A percentile compares a stretch with the other conserved stretches of the same genome.
phyloP scores from a whole-genome alignment of 2,329 filamentous ascomycete species.

The Colletotrichum somersetense region DNA sequence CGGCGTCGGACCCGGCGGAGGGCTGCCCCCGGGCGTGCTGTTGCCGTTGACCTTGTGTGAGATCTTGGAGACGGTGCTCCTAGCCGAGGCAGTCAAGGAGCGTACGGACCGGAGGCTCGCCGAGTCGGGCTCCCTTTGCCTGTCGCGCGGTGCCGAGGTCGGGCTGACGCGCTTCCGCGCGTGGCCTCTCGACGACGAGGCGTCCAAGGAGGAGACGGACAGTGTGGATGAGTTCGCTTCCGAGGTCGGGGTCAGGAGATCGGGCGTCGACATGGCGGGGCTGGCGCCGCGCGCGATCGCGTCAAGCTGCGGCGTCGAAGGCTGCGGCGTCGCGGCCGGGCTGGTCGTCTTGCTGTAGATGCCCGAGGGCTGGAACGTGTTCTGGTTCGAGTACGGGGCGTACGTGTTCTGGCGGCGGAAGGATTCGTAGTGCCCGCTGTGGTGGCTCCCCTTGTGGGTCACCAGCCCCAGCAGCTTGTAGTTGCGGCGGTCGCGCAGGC shows the following conservation, averaged over 20 bases:
- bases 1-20: slow-evolving; percentile 42
- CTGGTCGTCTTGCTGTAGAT: slow-evolving; percentile 76
- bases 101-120: slow-evolving; percentile 68
- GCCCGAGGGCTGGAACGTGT: slow-evolving; percentile 80
- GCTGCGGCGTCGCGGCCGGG: slow-evolving; percentile 62
- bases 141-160: slow-evolving; percentile 47
- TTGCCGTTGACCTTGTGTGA: slow-evolving; percentile 48
- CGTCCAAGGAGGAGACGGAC: slow-evolving; percentile 53
- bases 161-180: slow-evolving; percentile 30
- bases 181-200: slow-evolving; percentile 43
- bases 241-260: slow-evolving; percentile 58
- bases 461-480: slow-evolving; percentile 91
- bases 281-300: slow-evolving; percentile 54
- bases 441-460: slow-evolving; percentile 94
- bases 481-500: slow-evolving; percentile 79
- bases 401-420: slow-evolving; percentile 85
- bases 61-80: slow-evolving; percentile 65
- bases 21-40: slow-evolving; percentile 41
- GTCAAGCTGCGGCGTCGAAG: slow-evolving; percentile 61
- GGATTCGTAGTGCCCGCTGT: slow-evolving; percentile 97
- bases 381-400: slow-evolving; percentile 84
- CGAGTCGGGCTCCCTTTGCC: slow-evolving; percentile 61
- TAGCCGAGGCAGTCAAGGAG: slow-evolving; percentile 69
- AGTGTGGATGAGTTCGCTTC: slow-evolving; percentile 53
- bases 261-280: slow-evolving; percentile 61